phyloP scores from a whole-genome alignment of 768 basidiomycete species.

The Mycena leptocephala region DNA sequence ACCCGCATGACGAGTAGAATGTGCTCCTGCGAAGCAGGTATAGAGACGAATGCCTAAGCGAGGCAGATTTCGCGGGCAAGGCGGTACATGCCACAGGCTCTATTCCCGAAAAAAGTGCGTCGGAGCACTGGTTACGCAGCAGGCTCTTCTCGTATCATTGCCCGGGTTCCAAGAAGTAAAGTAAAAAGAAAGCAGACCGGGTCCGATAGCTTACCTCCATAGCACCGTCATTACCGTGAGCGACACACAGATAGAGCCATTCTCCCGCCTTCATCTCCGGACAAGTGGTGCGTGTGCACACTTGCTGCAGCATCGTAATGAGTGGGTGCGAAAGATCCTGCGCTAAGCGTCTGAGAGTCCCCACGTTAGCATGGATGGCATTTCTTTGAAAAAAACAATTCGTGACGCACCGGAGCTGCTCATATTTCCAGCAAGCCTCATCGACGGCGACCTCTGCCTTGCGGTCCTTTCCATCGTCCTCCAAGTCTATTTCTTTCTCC shows the following conservation, averaged over 20 bases:
- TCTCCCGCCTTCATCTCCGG: conserved; percentile 99
- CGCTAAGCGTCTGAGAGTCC: conserved; percentile 79
- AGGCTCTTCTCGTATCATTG: no score
- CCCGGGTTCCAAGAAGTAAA: not conserved
- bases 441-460: conserved; percentile 76
- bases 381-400: not conserved
- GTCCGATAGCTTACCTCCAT: conserved; percentile 77
- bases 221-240: conserved; percentile 90
- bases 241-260: conserved; percentile 97
- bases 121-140: no score
- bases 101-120: no score
- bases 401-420: conserved; percentile 62
- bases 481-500: conserved; percentile 49
- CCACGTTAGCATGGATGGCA: not conserved
- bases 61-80: no score
- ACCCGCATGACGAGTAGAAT: no score
- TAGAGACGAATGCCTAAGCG: no score
- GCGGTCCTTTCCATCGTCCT: conserved; percentile 54
- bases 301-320: conserved; percentile 88
- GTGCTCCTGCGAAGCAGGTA: no score
- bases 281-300: conserved; percentile 90
- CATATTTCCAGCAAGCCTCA: conserved; percentile 89
- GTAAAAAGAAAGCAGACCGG: not conserved
- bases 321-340: conserved; percentile 91
- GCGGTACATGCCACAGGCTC: no score